Evolutionary conservation across 371 early-diverging fungal species (phyloP).

Genomic region (Thermomucor indicae-seudaticae): DNA sequence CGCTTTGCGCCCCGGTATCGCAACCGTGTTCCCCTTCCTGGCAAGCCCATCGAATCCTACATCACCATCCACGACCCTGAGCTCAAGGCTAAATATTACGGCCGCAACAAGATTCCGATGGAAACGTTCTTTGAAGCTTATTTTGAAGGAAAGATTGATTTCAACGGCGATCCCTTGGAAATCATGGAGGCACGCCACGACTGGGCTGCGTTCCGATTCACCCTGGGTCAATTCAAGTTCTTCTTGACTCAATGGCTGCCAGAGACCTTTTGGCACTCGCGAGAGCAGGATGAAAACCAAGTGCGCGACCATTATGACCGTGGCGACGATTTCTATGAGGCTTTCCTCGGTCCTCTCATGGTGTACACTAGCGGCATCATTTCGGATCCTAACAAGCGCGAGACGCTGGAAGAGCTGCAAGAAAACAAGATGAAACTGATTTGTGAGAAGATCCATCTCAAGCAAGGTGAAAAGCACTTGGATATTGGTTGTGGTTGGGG

Average conservation of each 20-base stretch:
- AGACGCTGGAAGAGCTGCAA: slow-evolving; percentile 92
- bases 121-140: slow-evolving; percentile 95
- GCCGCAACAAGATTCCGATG: slow-evolving; percentile 89
- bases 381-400: slow-evolving; percentile 65
- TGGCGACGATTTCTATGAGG: slow-evolving; percentile 95
- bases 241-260: slow-evolving; percentile 95
- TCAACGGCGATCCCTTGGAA: slow-evolving; percentile 84
- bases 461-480: slow-evolving; percentile 86
- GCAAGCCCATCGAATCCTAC: slow-evolving; percentile 80
- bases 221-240: slow-evolving; percentile 82
- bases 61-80: slow-evolving; percentile 81
- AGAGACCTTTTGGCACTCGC: slow-evolving; percentile 91
- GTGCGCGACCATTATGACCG: slow-evolving; percentile 97
- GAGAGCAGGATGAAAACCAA: slow-evolving; percentile 94
- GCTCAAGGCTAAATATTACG: slow-evolving; percentile 68
- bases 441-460: slow-evolving; percentile 81
- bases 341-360: slow-evolving; percentile 92
- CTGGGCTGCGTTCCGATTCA: slow-evolving; percentile 89
- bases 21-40: slow-evolving; percentile 75
- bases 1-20: slow-evolving; percentile 63
- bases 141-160: slow-evolving; percentile 92
- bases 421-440: slow-evolving; percentile 92
- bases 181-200: slow-evolving; percentile 91
- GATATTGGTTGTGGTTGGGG: slow-evolving; percentile 99
- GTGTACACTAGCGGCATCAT: slow-evolving; percentile 95